phyloP scores from a whole-genome alignment of 345 rosid species.

The Barbarea vulgaris region DNA sequence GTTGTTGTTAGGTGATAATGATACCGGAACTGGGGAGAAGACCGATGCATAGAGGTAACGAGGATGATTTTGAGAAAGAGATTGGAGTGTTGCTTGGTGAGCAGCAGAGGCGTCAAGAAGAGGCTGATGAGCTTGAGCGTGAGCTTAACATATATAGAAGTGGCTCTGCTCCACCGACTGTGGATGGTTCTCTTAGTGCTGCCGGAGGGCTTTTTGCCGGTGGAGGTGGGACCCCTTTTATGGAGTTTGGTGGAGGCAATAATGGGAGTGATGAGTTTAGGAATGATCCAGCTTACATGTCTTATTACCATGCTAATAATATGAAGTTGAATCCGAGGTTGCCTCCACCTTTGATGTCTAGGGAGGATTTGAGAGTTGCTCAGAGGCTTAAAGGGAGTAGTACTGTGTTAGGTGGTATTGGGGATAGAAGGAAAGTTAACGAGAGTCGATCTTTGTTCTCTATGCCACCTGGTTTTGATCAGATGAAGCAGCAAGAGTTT shows the following conservation, averaged over 20 bases:
- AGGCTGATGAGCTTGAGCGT: slow-evolving; percentile 62
- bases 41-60: slow-evolving; percentile 65
- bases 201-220: slow-evolving; percentile 64
- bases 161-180: slow-evolving; percentile 96
- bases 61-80: slow-evolving; percentile 77
- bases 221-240: slow-evolving; percentile 32
- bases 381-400: slow-evolving; percentile 61
- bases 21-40: slow-evolving; percentile 64
- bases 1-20: slow-evolving; percentile 48
- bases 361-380: slow-evolving; percentile 79
- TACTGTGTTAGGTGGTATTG: slow-evolving; percentile 53
- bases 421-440: slow-evolving; percentile 60
- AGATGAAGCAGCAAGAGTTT: slow-evolving; percentile 43
- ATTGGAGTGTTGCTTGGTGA: slow-evolving; percentile 59
- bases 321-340: slow-evolving; percentile 84
- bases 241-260: slow-evolving; percentile 41
- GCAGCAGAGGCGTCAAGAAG: slow-evolving; percentile 61
- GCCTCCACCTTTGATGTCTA: slow-evolving; percentile 86
- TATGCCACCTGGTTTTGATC: slow-evolving; percentile 75
- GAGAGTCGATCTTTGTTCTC: slow-evolving; percentile 60
- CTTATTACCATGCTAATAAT: slow-evolving; percentile 75
- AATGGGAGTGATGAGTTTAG: slow-evolving; percentile 68
- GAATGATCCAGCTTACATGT: slow-evolving; percentile 76
- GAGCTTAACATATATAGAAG: slow-evolving; percentile 74
- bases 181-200: slow-evolving; percentile 78